Percentiles rank a stretch among this genome's conserved stretches.
Evolutionary conservation across 2,329 filamentous ascomycete species (phyloP).

Genomic region (Ceratocystis diversiconidia): DNA sequence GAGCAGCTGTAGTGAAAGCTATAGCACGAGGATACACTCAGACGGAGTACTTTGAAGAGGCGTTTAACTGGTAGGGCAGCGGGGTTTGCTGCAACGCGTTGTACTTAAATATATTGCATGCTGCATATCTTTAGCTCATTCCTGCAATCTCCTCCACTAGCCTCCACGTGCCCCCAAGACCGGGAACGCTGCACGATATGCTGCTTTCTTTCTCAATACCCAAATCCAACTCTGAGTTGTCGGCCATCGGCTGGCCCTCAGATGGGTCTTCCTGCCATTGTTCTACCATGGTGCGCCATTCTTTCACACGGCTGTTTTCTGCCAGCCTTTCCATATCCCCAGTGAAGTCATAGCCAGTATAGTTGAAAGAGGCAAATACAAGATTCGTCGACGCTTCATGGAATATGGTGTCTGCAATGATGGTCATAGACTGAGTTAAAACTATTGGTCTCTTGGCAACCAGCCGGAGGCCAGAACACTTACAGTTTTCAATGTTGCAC

Average conservation of each 20-base stretch:
- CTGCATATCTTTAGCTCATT: background rate
- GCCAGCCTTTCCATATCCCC: constrained; percentile 66
- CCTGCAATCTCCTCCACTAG: constrained; percentile 7
- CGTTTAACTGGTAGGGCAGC: constrained; percentile 28
- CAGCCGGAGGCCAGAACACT: constrained; percentile 20
- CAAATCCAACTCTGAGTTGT: background rate
- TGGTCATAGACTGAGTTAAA: background rate
- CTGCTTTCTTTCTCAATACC: background rate
- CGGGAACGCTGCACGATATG: background rate
- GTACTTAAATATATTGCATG: background rate
- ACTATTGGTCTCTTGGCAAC: background rate
- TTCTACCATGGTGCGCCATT: constrained; percentile 76
- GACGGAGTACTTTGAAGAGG: constrained; percentile 32
- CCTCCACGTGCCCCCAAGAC: constrained; percentile 11
- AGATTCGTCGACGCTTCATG: constrained; percentile 48
- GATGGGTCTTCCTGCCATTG: constrained; percentile 44
- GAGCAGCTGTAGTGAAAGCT: constrained; percentile 26
- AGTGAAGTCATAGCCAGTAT: constrained; percentile 57
- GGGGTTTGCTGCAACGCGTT: background rate
- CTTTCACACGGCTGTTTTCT: constrained; percentile 54
- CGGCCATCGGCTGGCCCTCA: background rate
- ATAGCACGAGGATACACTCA: constrained; percentile 22
- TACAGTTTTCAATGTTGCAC: constrained; percentile 61
- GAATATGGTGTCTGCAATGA: constrained; percentile 51
- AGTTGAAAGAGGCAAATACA: constrained; percentile 66